A percentile compares a stretch with the other conserved stretches of the same genome.
Evolutionary conservation across 768 basidiomycete species (phyloP).

Genomic region (Psilocybe sp.): DNA sequence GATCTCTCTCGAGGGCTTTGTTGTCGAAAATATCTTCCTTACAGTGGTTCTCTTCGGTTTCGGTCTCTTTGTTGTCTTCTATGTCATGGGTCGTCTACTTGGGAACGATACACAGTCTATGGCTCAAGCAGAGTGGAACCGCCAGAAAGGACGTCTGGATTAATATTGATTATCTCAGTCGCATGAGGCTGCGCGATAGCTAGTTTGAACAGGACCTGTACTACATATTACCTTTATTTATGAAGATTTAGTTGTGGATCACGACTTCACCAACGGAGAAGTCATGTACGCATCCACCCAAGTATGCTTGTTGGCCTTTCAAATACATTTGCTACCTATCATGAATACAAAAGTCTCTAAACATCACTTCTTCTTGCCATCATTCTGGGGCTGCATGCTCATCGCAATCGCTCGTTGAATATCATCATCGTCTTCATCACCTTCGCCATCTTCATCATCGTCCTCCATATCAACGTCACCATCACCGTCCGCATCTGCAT

Average conservation of each 20-base stretch:
- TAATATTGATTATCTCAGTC: slow-evolving; percentile 6
- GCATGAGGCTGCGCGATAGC: background rate
- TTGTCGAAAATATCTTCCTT: slow-evolving; percentile 32
- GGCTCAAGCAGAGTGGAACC: slow-evolving; percentile 15
- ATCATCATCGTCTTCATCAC: slow-evolving; percentile 78
- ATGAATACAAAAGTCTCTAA: slow-evolving; percentile 62
- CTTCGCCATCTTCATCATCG: slow-evolving; percentile 62
- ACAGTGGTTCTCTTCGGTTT: slow-evolving; percentile 28
- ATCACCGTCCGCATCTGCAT: slow-evolving; percentile 52
- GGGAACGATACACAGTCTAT: slow-evolving; percentile 14
- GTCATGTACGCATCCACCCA: too few species aligned
- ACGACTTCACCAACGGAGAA: too few species aligned
- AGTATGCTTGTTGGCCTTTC: too few species aligned
- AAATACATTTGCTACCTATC: slow-evolving; percentile 17
- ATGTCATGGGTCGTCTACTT: slow-evolving; percentile 20
- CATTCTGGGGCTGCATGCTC: slow-evolving; percentile 77
- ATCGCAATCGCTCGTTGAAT: slow-evolving; percentile 90
- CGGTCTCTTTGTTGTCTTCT: slow-evolving; percentile 27
- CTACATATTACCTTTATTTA: too few species aligned
- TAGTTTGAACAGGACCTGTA: too few species aligned
- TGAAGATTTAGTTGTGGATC: too few species aligned
- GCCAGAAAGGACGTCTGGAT: slow-evolving; percentile 28
- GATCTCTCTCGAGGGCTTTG: slow-evolving; percentile 30
- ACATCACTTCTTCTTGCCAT: slow-evolving; percentile 36
- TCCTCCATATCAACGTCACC: slow-evolving; percentile 53